Base-by-base conservation (phyloP, 225 moss, liverwort and hornwort genomes). In the Polytrichum commune region DNA sequence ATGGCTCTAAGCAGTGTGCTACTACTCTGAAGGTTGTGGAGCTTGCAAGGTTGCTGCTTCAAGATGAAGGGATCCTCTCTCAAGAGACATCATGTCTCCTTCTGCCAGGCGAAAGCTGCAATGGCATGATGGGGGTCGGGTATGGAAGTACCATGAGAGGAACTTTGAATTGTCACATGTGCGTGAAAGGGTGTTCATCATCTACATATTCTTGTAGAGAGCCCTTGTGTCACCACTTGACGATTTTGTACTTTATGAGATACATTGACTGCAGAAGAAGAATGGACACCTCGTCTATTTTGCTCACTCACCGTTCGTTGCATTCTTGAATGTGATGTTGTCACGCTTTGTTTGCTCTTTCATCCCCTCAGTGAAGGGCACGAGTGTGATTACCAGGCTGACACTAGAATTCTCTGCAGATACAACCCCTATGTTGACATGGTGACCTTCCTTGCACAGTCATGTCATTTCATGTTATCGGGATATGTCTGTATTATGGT, bases 241-340 rank as follows among this genome's bases (percentile, higher is more conserved):
- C 56, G 71, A 80, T 80, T 70, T 71, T 83, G 83, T 80, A 83
- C 77, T 79, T 69, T 68, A 73, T 54, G 79, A 72, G 66, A 73
- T 80, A 77, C 65, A 61, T 60, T 74, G 68, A 77, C 71, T 77
- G 86, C 83, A 73, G 80, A 83, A 80, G 75, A 78, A 73, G 78
- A 83, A 83, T 85, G 79, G 86, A 86, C 83, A 80, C 68, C 86
- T 86, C 80, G 86, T 86, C 83, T 83, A 79, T 85, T 82, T 16
- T 57, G 65, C 81, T 77, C 76, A 24, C 62, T 70, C 64, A 29
- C 55, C 64, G 38, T 53, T 25, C 57, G 54, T 62, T 71, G 35
- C 16, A 71, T 46, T 46, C 16, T 46, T 8, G 46, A 46, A 46
- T 46, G 46, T 46, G 46, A 46, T 18, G 67, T 70, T 55, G 38